phyloP scores from a whole-genome alignment of 768 basidiomycete genomes.

The Amanita phalloides region DNA sequence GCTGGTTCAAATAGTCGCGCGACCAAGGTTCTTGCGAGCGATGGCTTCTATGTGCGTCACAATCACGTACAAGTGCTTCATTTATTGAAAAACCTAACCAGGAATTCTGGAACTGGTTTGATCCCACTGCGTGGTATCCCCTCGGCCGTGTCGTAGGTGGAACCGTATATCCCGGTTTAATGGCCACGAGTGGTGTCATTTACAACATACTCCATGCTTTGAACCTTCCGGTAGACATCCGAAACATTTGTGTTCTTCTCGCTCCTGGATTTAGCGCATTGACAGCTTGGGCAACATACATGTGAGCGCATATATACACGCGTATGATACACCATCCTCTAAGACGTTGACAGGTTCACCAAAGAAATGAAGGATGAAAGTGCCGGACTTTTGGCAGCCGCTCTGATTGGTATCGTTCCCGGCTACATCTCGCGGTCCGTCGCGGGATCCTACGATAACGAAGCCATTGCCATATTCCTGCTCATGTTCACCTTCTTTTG shows the following conservation, averaged over 20 bases:
- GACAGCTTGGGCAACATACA: constrained; percentile 94
- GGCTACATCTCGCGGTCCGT: constrained; percentile 99
- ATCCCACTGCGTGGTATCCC: constrained; percentile 99
- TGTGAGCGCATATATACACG: constrained; percentile 38
- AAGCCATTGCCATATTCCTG: constrained; percentile 99
- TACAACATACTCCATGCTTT: constrained; percentile 83
- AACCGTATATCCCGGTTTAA: constrained; percentile 95
- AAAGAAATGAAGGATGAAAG: constrained; percentile 93
- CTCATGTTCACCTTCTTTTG: constrained; percentile 98
- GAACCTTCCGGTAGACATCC: constrained; percentile 93
- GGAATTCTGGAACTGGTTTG: constrained; percentile 99
- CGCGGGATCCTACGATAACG: constrained; percentile 98
- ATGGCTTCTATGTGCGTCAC: constrained; percentile 86
- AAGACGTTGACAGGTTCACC: constrained; percentile 58
- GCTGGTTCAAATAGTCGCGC: constrained; percentile 56
- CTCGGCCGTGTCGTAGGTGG: constrained; percentile 97
- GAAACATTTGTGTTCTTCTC: constrained; percentile 92
- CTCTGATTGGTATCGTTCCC: constrained; percentile 96
- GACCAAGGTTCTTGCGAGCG: constrained; percentile 77
- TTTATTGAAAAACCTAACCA: constrained; percentile 18
- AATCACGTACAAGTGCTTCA: background rate
- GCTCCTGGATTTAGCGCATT: constrained; percentile 96
- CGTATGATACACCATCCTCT: background rate
- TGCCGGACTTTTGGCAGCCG: constrained; percentile 93
- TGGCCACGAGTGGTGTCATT: constrained; percentile 97